These are phyloP conservation scores for Pueraria montana DNA, from an alignment of 306 rosid species.

Conservation along the genomic window DNA sequence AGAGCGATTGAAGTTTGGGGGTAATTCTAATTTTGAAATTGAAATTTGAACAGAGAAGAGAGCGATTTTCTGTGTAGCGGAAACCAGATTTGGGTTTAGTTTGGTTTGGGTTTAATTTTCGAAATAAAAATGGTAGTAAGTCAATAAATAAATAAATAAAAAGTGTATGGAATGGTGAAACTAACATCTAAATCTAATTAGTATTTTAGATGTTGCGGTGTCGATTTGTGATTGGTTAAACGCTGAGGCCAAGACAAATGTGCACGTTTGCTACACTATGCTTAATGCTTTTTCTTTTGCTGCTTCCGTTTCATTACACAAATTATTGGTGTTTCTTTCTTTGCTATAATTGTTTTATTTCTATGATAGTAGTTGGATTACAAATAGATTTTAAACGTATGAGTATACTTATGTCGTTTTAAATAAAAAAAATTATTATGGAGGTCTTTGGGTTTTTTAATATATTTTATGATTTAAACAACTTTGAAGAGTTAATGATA, in stretches of 20 bases:
- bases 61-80: background rate
- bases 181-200: background rate
- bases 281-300: background rate
- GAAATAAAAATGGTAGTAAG: background rate
- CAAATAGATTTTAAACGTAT: too few relatives aligned
- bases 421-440: too few relatives aligned
- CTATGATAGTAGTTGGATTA: too few relatives aligned
- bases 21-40: background rate
- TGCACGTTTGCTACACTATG: background rate
- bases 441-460: too few relatives aligned
- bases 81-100: slow-evolving; percentile 10
- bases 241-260: background rate
- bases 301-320: background rate
- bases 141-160: background rate
- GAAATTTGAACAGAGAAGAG: slow-evolving; percentile 24
- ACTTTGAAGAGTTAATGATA: too few relatives aligned
- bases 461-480: too few relatives aligned
- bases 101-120: slow-evolving; percentile 1
- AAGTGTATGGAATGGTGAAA: background rate
- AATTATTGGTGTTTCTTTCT: too few relatives aligned
- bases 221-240: background rate
- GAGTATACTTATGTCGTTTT: too few relatives aligned
- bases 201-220: background rate
- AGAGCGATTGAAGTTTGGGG: background rate
- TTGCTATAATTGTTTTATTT: too few relatives aligned